Evolutionary conservation across 345 rosid genomes (phyloP), one percentile per base, ranked within the genome.

Genomic region (Syzygium grande): DNA sequence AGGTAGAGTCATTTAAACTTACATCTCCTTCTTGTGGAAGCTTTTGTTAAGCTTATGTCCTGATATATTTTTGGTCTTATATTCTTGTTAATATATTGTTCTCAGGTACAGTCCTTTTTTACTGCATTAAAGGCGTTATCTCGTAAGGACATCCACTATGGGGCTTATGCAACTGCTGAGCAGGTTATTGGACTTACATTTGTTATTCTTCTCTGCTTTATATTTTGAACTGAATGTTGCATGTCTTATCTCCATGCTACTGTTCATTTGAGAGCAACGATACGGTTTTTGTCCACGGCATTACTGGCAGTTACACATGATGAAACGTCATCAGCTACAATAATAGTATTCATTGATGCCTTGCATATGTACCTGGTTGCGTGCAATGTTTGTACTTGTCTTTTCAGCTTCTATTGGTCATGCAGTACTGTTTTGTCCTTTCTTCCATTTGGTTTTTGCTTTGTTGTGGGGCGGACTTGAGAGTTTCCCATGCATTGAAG

Each of bases 81-180:
- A 56, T 55, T 29, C 41, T 52, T 55, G 38, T 87, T 55, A 43
- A 11, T 27, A 52, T 53, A 53, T 73, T 49, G 51, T 88, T 86
- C 87, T 87, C 94, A 98, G 99, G 99, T 98, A 87, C 99, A 96
- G 86, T 94, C 93, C 85, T 96, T 98, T 93, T 95, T 94, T 92
- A 87, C 99, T 86, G 95, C 99, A 52, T 88, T 95, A 91, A 98
- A 92, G 93, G 98, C 99, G 27, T 90, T 98, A 88, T 96, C 98
- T 7, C 98, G 96, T 84, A 98, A 96, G 91, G 99, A 96, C 90
- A 94, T 98, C 87, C 98, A 98, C 88, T 98, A 98, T 85, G 99
- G 99, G 87, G 98, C 99, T 30, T 91, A 95, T 94, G 99, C 99
- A 88, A 98, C 99, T 79, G 86, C 96, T 15, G 99, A 98, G 92